Evolutionary conservation across 805 yeast species (phyloP).

Genomic region (Spathaspora hagerdaliae): DNA sequence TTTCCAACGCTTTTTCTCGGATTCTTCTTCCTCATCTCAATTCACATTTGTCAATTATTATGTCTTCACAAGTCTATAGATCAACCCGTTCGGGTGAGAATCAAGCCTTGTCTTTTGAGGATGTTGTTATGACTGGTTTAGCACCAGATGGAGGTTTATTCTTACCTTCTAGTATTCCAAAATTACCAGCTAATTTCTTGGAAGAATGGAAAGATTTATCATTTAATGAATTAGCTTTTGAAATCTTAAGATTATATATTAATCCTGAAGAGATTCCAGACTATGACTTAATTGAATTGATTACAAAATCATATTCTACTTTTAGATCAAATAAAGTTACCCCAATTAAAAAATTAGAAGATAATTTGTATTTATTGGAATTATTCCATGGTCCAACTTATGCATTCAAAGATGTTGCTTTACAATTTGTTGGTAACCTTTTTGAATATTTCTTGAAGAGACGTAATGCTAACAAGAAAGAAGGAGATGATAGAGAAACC

Average conservation of each 20-base stretch:
- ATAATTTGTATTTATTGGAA: slow-evolving; percentile 72
- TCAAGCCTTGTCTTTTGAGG: slow-evolving; percentile 66
- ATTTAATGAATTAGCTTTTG: slow-evolving; percentile 84
- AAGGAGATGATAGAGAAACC: slow-evolving; percentile 60
- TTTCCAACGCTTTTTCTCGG: neutral
- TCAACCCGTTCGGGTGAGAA: slow-evolving; percentile 64
- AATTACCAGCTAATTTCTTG: slow-evolving; percentile 53
- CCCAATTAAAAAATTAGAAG: slow-evolving; percentile 68
- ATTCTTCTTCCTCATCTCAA: neutral
- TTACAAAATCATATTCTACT: slow-evolving; percentile 77
- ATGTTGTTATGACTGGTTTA: slow-evolving; percentile 81
- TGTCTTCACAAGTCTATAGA: slow-evolving; percentile 58
- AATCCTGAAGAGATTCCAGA: slow-evolving; percentile 67
- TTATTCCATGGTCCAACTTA: slow-evolving; percentile 99
- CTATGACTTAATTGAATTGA: slow-evolving; percentile 59
- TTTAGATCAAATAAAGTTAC: slow-evolving; percentile 88
- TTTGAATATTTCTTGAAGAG: slow-evolving; percentile 88
- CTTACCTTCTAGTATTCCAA: slow-evolving; percentile 80
- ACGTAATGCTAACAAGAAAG: slow-evolving; percentile 52
- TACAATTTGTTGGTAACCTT: slow-evolving; percentile 95
- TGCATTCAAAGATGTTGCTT: slow-evolving; percentile 98
- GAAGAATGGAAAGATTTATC: slow-evolving; percentile 67
- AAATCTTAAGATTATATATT: slow-evolving; percentile 79
- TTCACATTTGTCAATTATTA: neutral
- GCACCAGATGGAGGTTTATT: slow-evolving; percentile 97